Evolutionary conservation across 345 rosid genomes (phyloP), one percentile per base, ranked within the genome.

Genomic region (Eucalyptus marginata): DNA sequence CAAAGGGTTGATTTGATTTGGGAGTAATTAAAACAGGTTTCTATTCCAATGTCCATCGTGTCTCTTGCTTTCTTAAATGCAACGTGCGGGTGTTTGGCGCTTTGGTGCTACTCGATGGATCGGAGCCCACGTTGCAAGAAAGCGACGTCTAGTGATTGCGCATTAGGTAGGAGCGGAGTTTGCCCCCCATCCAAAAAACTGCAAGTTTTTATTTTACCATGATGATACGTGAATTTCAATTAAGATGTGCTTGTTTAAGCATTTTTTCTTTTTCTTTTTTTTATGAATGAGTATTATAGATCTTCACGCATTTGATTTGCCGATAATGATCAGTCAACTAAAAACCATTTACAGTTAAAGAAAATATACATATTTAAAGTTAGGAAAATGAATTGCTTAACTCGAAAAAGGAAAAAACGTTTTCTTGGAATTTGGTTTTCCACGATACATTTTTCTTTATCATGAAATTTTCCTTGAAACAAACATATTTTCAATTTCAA

Each of bases 1-100:
- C 20, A n/a, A 71, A 17, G 24, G 81, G 71, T 86, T 91, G 68
- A 62, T 62, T 90, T 91, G 91, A 92, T 93, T 91, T 43, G 58
- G 44, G n/a, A 87, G 33, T 54, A 87, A 50, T 76, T 76, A 76
- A 76, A 76, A 3, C 47, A 20, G 20, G 84, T 76, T 76, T 20
- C 84, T 20, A 76, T 11, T 40, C 84, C 84, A 40, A 76, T 76
- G 43, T 40, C 47, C 47, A 40, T 76, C 84, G 29, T 11, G 47
- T 71, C 84, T 12, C 47, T 20, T 76, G 84, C 47, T 36, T 76
- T 76, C 84, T 76, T 76, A 22, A 76, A 36, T 22, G 47, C 47
- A 76, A 76, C 27, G 84, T 40, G 47, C 13, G 29, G 47, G 84
- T 40, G 84, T 25, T 40, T 76, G 84, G 47, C 44, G 16, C 84